Evolutionary conservation across 495 filamentous ascomycete genomes (phyloP), one percentile per base, ranked within the genome.

Genomic region (Pyrenula massariospora): DNA sequence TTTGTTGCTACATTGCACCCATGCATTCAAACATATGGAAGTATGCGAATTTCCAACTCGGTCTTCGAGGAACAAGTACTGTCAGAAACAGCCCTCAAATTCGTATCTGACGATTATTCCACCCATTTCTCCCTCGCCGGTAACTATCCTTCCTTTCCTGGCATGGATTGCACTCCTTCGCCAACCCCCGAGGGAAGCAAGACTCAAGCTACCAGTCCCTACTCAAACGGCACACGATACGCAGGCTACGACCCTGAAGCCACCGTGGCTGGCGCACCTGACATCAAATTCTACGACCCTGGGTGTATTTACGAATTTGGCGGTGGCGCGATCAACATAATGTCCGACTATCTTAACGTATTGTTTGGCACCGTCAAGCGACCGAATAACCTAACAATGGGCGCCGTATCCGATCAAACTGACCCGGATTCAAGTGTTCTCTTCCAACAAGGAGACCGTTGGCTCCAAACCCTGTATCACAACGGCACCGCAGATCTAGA

Each of bases 51-150:
- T 42, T 42, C 31, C 8, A 52, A 21, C 22, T 21, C 50, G 19
- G 20, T 52, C 22, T 52, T 24, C 19, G 50, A 20, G 50, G 22
- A 52, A 10, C 8, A 52, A 10, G 22, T 52, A 52, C 50, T 52
- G 50, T 52, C 22, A 68, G 63, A 59, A 70, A 58, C 12, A 57
- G 61, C 2, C 66, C 66, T 15, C 68, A 56, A 2, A 62, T 56
- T 12, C 63, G 48, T n/a, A 69, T 55, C 1, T 65, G 66, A 3
- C 25, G 59, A 10, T 66, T 63, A 21, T 50, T 21, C 50, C 20
- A 52, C 31, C 31, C 31, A 42, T 42, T 42, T 42, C 50, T 52
- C 50, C 50, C 50, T 52, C 10, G 50, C 50, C 10, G 50, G 50
- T 10, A 24, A 20, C 19, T 20, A 21, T 20, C 19, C 50, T 8